Evolutionary conservation across 768 basidiomycete species (phyloP).

Genomic region (Suillus sp.): DNA sequence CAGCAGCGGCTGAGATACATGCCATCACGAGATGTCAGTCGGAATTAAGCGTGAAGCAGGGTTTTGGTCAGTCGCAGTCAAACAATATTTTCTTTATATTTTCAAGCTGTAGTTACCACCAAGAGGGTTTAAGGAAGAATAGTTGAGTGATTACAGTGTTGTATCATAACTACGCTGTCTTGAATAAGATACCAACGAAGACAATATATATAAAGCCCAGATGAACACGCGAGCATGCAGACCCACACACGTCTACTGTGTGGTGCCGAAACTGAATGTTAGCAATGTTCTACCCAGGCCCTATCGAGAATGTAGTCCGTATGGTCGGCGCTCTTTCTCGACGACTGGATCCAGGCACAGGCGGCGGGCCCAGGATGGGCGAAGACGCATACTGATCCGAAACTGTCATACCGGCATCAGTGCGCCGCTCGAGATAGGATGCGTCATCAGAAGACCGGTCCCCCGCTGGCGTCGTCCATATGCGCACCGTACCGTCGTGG

Average conservation of each 20-base stretch:
- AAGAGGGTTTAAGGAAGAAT: background rate
- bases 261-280: background rate
- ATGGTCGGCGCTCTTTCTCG: slow-evolving; percentile 6
- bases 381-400: slow-evolving; percentile 1
- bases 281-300: background rate
- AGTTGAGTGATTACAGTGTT: background rate
- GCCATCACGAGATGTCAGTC: background rate
- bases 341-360: background rate
- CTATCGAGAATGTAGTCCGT: slow-evolving; percentile 7
- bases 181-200: background rate
- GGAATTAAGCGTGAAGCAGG: background rate
- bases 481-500: slow-evolving; percentile 73
- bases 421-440: slow-evolving; percentile 27
- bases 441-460: slow-evolving; percentile 27
- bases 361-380: background rate
- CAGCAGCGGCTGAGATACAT: too few relatives aligned
- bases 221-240: background rate
- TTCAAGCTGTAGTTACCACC: background rate
- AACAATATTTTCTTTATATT: background rate
- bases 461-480: slow-evolving; percentile 58
- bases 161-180: background rate
- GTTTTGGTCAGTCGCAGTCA: background rate
- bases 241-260: background rate
- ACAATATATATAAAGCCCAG: background rate
- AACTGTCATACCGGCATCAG: slow-evolving; percentile 16